Evolutionary conservation across 1,284 basidiomycete species (phyloP), one percentile per base, ranked within the genome.

Genomic region (Calocybe gambosa): DNA sequence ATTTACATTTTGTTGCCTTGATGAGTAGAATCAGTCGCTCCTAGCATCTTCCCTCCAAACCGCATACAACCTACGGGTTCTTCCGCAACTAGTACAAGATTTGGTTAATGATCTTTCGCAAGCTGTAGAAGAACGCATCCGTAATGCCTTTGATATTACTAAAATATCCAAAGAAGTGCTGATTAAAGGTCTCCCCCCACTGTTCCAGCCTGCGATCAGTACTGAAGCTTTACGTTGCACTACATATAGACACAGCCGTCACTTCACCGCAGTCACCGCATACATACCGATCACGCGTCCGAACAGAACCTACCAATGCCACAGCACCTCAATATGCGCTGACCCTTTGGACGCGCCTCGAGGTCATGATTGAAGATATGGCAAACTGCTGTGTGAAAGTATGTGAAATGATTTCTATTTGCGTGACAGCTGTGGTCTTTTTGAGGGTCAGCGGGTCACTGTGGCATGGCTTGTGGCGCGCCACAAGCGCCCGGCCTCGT

Each of bases 11-110:
- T 33, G 28, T 36, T 12, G 13, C 18, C 25, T 15, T 20, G 31
- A 18, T 10, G 18, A 41, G 43, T 20, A 94, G 90, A 89, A 96
- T 57, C 91, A 91, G 64, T 82, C 91, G 1, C 69, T 95, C 19
- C 75, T 99, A 0, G 89, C 91, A 0, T 91, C 90, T 2, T 90
- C 92, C 0, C 75, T 98, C 6, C 95, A 98, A 71, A 96, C 93
- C 0, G 93, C 94, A 1, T 89, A 92, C 66, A 97, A 97, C 62
- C 78, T 99, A 5, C 77, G 86, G 19, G 80, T 91, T 5, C 73
- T 98, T 2, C 89, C 93, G 0, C 75, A 82, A 16, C 77, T 97
- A 2, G 89, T 97, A 0, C 80, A 85, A 49, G 82, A 82, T 48
- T 77, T 97, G 0, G 70, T 96, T 12, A 67, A 70, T 3, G 91